Conservation (phyloP, 345 rosid genomes). For the Eucalyptus erythrocorys region DNA sequence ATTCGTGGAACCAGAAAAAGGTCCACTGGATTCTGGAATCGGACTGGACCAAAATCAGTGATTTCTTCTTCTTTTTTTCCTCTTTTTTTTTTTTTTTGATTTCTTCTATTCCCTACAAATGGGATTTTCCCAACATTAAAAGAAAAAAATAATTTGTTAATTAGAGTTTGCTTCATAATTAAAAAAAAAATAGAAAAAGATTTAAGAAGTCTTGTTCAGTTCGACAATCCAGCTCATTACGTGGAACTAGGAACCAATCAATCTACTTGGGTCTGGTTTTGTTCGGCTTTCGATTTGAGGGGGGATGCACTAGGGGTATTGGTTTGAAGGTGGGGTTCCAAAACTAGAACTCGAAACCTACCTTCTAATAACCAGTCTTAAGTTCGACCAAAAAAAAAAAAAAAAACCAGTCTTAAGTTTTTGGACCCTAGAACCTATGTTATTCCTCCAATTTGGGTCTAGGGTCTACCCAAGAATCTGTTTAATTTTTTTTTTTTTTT, state of each 20-base stretch:
- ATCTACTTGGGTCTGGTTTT: background rate
- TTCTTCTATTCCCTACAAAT: background rate
- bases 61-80: background rate
- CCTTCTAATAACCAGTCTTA: too few relatives aligned
- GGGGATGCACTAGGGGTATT: background rate
- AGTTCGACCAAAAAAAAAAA: too few relatives aligned
- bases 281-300: background rate
- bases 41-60: rapidly evolving
- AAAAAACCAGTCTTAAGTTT: too few relatives aligned
- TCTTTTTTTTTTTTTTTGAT: background rate
- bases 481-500: too few relatives aligned
- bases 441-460: too few relatives aligned
- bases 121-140: background rate
- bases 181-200: background rate
- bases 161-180: background rate
- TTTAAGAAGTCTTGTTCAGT: background rate
- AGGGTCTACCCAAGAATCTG: too few relatives aligned
- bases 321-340: too few relatives aligned
- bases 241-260: background rate
- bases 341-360: too few relatives aligned
- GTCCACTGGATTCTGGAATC: background rate
- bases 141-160: background rate
- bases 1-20: too few relatives aligned
- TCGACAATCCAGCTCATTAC: rapidly evolving
- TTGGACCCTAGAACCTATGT: rapidly evolving